phyloP scores from a whole-genome alignment of 2,329 filamentous ascomycete species.

The Tolypocladium amazonense region DNA sequence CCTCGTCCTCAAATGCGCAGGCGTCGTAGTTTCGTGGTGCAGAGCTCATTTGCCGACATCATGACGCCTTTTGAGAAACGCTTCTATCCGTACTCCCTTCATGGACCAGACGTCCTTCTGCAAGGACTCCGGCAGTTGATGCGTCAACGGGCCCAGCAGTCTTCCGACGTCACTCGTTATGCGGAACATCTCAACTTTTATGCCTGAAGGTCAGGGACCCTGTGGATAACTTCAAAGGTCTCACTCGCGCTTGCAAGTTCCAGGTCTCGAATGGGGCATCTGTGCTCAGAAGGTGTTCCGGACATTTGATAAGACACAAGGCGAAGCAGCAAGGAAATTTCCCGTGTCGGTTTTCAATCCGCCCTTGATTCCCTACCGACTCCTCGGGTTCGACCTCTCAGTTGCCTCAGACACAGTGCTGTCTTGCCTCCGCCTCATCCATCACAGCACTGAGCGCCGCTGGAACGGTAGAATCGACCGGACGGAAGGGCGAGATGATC shows the following conservation, averaged over 20 bases:
- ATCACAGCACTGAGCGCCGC: background rate
- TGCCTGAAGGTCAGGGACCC: background rate
- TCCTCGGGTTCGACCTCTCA: background rate
- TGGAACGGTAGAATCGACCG: background rate
- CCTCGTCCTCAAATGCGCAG: background rate
- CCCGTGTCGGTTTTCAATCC: background rate
- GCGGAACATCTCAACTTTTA: background rate
- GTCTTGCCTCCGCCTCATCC: background rate
- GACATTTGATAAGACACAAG: background rate
- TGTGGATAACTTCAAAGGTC: background rate
- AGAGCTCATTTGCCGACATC: background rate
- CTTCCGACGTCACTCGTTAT: background rate
- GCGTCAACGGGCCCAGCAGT: too few relatives aligned
- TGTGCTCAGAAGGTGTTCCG: background rate
- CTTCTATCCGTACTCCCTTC: too few relatives aligned
- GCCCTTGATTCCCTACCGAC: background rate
- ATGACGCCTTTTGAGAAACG: background rate
- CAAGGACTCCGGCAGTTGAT: background rate
- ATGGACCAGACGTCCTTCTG: background rate
- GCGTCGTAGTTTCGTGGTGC: background rate
- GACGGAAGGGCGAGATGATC: background rate
- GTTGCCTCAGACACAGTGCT: background rate
- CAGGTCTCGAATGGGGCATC: background rate
- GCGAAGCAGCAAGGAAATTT: background rate
- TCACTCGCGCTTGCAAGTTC: background rate